phyloP scores from a whole-genome alignment of 1,284 basidiomycete genomes.

The Trametes sp. region DNA sequence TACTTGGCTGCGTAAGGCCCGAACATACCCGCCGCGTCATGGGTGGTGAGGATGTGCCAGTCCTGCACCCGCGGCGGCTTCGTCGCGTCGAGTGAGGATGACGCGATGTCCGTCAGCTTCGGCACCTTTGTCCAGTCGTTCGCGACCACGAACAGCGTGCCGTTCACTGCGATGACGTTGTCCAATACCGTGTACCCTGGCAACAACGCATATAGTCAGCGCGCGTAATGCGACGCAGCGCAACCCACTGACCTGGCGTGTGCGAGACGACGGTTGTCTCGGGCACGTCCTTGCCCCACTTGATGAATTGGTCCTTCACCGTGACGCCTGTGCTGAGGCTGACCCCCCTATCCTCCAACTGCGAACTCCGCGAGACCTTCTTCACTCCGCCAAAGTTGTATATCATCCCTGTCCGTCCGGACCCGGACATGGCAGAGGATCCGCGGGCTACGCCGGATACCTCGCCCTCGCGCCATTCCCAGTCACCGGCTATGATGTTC shows the following conservation, averaged over 20 bases:
- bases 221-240: too few relatives aligned
- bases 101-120: conserved; percentile 55
- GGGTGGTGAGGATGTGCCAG: conserved; percentile 54
- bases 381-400: conserved; percentile 43
- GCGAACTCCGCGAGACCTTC: conserved; percentile 41
- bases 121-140: conserved; percentile 62
- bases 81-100: conserved; percentile 45
- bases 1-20: conserved; percentile 44
- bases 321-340: conserved; percentile 39
- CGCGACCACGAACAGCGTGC: conserved; percentile 73
- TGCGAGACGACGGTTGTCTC: conserved; percentile 61
- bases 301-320: conserved; percentile 57
- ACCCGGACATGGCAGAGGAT: conserved; percentile 21
- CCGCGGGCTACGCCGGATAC: conserved; percentile 52
- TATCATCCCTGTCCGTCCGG: conserved; percentile 32
- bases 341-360: conserved; percentile 32
- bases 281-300: conserved; percentile 63
- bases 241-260: conserved; percentile 56
- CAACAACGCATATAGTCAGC: conserved; percentile 1
- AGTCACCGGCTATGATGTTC: conserved; percentile 67
- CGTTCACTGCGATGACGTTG: conserved; percentile 73
- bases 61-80: conserved; percentile 62
- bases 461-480: conserved; percentile 66
- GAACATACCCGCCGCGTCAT: conserved; percentile 38
- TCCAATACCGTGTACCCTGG: conserved; percentile 85